Conservation (phyloP, 2,329 filamentous ascomycete genomes). For the Emydomyces testavorans region DNA sequence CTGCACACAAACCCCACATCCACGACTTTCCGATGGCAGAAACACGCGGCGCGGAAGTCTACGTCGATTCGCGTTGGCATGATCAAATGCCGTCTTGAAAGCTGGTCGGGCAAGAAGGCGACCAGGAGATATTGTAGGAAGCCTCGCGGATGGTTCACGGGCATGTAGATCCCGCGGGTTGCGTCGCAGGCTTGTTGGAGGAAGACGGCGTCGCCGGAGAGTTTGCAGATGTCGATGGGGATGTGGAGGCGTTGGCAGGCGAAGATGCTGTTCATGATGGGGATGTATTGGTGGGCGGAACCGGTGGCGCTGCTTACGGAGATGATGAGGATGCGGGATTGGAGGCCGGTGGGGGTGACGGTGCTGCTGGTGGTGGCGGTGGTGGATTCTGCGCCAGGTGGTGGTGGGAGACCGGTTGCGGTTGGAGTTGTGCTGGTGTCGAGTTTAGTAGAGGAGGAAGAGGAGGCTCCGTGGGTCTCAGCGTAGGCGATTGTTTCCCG, state of each 20-base stretch:
- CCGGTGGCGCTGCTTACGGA: conserved; percentile 85
- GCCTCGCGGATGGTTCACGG: conserved; percentile 52
- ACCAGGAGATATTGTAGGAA: conserved; percentile 91
- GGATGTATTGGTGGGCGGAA: conserved; percentile 81
- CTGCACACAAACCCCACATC: conserved; percentile 93
- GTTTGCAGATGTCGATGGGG: conserved; percentile 81
- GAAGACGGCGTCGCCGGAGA: conserved; percentile 78
- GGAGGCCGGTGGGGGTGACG: conserved; percentile 42
- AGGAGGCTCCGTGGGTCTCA: conserved; percentile 42
- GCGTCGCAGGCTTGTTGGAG: conserved; percentile 80
- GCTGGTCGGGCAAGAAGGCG: conserved; percentile 67
- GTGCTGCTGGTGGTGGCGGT: conserved; percentile 30
- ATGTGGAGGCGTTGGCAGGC: conserved; percentile 80
- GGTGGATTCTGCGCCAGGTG: conserved; percentile 13
- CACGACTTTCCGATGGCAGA: conserved; percentile 84
- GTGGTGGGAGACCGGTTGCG: conserved; percentile 15
- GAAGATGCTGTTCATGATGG: conserved; percentile 97
- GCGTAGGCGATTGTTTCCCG: conserved; percentile 59
- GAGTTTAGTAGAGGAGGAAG: conserved; percentile 30
- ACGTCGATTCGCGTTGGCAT: conserved; percentile 73
- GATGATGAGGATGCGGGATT: conserved; percentile 75
- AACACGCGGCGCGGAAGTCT: conserved; percentile 96
- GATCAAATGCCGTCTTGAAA: conserved; percentile 54
- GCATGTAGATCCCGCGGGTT: conserved; percentile 58
- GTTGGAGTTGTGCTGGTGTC: conserved; percentile 23